Base-by-base conservation (phyloP, 2,329 filamentous ascomycete species). In the Pyricularia grisea region DNA sequence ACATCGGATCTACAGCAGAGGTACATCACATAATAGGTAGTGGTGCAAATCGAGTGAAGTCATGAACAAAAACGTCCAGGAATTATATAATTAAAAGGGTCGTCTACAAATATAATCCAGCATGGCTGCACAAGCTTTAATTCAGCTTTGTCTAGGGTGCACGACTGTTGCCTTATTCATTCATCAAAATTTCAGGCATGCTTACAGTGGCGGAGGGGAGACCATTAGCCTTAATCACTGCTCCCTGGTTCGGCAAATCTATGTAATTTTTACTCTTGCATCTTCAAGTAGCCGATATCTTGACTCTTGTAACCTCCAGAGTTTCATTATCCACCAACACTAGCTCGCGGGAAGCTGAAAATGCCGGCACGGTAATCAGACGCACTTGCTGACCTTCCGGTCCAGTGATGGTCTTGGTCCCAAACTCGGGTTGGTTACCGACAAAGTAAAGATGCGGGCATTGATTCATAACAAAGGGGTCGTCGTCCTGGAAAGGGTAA, bases 381-480 rank as follows among this genome's bases (percentile, higher is more conserved):
- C 93, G 85, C 10, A 97, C 91, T 23, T 81, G 80, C 77, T 97
- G 90, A 0, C 88, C 90, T 0, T 88, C 83, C 0, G 84, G 83
- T 0, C 90, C 90, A 61, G 89, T 81, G 50, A 96, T 89, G 1
- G 90, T 78, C 33, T 85, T 87, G 2, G 90, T 94, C 67, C 87
- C 89, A 77, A 96, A 97, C 68, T 84, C 83, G 2, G 92, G 90
- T 78, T 97, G 93, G 74, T 91, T 93, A 20, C 94, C 94, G 1
- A 92, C 90, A 77, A 99, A 92, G 80, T 93, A 98, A 36, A 99
- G 83, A 75, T 99, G 94, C 2, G 95, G 95, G 71, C 92, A 97
- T 23, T 88, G 82, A 72, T 90, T 87, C 74, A 99, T 84, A 63
- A 98, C 90, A 75, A 98, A 96, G 0, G 92, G 93, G 76, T 99